Base-by-base conservation (phyloP, 2,329 filamentous ascomycete genomes). In the Phyllosticta citriasiana region DNA sequence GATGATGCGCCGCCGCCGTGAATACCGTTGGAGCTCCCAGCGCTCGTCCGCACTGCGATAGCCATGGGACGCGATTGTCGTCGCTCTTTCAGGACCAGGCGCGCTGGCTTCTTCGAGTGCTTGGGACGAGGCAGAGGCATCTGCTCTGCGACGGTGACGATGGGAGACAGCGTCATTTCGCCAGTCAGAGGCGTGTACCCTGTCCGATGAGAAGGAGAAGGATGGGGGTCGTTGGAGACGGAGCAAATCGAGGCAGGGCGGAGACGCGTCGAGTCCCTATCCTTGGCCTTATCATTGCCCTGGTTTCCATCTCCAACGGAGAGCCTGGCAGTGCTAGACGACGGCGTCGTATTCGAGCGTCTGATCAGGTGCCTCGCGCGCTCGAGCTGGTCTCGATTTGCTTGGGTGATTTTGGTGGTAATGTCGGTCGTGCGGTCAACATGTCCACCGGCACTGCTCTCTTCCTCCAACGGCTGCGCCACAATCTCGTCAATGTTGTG, bases 141-240 rank as follows among this genome's bases (percentile, higher is more conserved):
- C 54, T 72, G 66, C 60, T 74, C 72, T 2, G 71, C 71, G 3
- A 73, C 67, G 8, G 71, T 67, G 68, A 71, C 71, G n/a, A 69
- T 65, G 10, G 71, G 71, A n/a, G 70, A 70, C 30, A 70, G 62
- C 26, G 27, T 57, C 16, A 57, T 61, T 14, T 56, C 52, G 55
- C 62, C 67, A 61, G 53, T 30, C 24, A 24, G 62, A 25, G 57
- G 63, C 47, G 55, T 57, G 63, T 27, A 60, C 51, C 56, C 64
- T 64, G 55, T 59, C 30, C 19, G 58, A 24, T 27, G 19, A 3
- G 40, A 59, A 22, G 50, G 54, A 10, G 14, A 27, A 8, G 24
- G 24, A n/a, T 54, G n/a, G 27, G n/a, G 5, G 16, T 54, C 26
- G 57, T 57, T 12, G 8, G 51, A 24, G 2, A 54, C 2, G 10